Conservation (phyloP, 2,329 filamentous ascomycete genomes). For the Fusarium sp. region DNA sequence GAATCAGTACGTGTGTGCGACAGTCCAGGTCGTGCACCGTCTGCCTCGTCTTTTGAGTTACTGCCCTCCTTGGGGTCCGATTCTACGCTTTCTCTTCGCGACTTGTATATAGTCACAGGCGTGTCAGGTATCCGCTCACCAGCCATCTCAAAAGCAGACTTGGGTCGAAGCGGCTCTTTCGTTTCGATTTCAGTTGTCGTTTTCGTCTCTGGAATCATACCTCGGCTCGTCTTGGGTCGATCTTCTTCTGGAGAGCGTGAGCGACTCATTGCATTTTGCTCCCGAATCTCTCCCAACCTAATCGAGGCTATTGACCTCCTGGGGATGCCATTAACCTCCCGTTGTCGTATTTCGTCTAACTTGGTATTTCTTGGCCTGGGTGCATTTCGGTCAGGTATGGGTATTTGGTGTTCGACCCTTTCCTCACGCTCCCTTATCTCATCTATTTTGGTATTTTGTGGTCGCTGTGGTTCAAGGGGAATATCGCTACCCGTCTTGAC, state of each 20-base stretch:
- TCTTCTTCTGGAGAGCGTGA: slow-evolving; percentile 59
- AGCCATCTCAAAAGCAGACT: slow-evolving; percentile 45
- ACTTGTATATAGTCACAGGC: slow-evolving; percentile 58
- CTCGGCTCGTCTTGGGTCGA: slow-evolving; percentile 49
- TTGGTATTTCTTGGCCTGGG: slow-evolving; percentile 58
- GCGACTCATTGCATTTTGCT: slow-evolving; percentile 61
- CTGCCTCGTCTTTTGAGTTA: slow-evolving; percentile 23
- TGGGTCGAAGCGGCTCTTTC: slow-evolving; percentile 40
- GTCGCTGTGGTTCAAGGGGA: slow-evolving; percentile 34
- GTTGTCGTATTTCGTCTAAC: slow-evolving; percentile 63
- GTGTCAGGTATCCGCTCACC: slow-evolving; percentile 57
- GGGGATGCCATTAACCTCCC: slow-evolving; percentile 61
- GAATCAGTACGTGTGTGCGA: slow-evolving; percentile 56
- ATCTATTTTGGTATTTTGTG: slow-evolving; percentile 52
- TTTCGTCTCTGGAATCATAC: slow-evolving; percentile 23
- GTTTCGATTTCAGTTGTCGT: slow-evolving; percentile 20
- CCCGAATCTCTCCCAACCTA: slow-evolving; percentile 66
- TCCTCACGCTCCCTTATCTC: slow-evolving; percentile 55
- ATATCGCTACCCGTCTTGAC: slow-evolving; percentile 52
- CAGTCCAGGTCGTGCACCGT: slow-evolving; percentile 34
- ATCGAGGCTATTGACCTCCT: slow-evolving; percentile 63
- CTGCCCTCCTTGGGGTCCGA: slow-evolving; percentile 9
- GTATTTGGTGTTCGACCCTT: slow-evolving; percentile 51
- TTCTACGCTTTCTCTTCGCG: slow-evolving; percentile 32
- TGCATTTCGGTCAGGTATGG: slow-evolving; percentile 50